A percentile compares a stretch with the other conserved stretches of the same genome.
These are phyloP conservation scores for Pythium phragmiticola DNA, from an alignment of 352 stramenopile species.

Conservation along the genomic window DNA sequence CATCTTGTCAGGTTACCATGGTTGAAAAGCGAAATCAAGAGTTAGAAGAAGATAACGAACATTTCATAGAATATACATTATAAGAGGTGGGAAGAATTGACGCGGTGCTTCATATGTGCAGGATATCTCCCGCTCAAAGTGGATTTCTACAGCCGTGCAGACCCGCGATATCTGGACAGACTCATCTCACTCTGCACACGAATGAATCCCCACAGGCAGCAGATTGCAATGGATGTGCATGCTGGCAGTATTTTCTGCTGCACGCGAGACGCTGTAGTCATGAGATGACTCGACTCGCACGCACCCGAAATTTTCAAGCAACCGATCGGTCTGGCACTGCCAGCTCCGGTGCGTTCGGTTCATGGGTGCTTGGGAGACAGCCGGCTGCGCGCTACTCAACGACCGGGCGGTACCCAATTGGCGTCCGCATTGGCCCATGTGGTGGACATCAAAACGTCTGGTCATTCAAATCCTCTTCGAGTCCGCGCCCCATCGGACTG, in stretches of 20 bases:
- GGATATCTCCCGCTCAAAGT: slow-evolving; percentile 10
- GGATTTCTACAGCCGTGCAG: slow-evolving; percentile 13
- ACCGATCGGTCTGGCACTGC: neutral
- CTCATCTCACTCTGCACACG: no score
- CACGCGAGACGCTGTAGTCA: neutral
- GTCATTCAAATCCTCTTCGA: neutral
- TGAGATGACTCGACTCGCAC: neutral
- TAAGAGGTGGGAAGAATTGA: no score
- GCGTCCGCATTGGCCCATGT: neutral
- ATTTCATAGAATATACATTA: no score
- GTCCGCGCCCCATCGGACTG: neutral
- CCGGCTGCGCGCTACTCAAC: neutral
- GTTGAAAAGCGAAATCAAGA: no score
- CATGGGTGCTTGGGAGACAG: neutral
- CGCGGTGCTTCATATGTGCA: no score
- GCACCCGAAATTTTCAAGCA: no score
- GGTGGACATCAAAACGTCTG: neutral
- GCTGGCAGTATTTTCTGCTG: neutral
- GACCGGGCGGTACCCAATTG: no score
- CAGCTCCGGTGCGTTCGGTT: neutral
- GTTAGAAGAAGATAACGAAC: no score
- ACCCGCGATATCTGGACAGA: neutral
- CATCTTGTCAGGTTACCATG: no score
- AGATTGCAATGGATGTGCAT: neutral
- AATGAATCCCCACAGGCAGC: neutral